These are phyloP conservation scores for Crithidia mellificae DNA, from an alignment of 208 protist species.

Conservation along the genomic window DNA sequence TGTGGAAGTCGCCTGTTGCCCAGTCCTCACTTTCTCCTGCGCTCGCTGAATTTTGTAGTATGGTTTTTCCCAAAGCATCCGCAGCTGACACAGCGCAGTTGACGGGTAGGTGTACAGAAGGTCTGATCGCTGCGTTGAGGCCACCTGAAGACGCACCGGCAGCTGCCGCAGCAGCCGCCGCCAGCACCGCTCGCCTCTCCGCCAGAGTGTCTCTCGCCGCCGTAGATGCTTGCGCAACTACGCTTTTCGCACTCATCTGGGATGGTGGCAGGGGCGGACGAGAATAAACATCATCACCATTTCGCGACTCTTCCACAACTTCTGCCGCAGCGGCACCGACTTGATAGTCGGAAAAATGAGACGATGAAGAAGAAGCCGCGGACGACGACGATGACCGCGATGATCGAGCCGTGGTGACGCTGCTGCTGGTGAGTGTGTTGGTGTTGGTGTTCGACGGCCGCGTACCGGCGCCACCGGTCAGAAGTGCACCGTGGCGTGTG, in stretches of 20 bases:
- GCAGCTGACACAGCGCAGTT: neutral
- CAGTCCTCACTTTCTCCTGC: too few relatives aligned
- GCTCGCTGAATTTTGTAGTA: too few relatives aligned
- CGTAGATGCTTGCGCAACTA: neutral
- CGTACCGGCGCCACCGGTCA: neutral
- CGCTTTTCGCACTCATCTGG: too few relatives aligned
- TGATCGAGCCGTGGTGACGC: neutral
- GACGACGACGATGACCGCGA: neutral
- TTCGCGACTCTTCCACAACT: too few relatives aligned
- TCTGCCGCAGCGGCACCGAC: too few relatives aligned
- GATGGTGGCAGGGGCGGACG: neutral
- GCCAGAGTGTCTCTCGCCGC: neutral
- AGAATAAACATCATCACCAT: too few relatives aligned
- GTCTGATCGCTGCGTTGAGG: too few relatives aligned
- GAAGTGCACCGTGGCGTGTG: neutral
- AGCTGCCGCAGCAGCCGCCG: neutral
- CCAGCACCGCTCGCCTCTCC: neutral
- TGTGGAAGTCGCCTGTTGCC: too few relatives aligned
- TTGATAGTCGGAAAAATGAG: too few relatives aligned
- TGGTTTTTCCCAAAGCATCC: too few relatives aligned
- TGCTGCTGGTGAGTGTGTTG: constrained; percentile 12
- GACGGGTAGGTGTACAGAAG: too few relatives aligned
- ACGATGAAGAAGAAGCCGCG: neutral
- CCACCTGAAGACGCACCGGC: too few relatives aligned
- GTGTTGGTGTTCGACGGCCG: constrained; percentile 1